Base-by-base conservation (phyloP, 257 asterid species). In the Cordia subcordata region DNA sequence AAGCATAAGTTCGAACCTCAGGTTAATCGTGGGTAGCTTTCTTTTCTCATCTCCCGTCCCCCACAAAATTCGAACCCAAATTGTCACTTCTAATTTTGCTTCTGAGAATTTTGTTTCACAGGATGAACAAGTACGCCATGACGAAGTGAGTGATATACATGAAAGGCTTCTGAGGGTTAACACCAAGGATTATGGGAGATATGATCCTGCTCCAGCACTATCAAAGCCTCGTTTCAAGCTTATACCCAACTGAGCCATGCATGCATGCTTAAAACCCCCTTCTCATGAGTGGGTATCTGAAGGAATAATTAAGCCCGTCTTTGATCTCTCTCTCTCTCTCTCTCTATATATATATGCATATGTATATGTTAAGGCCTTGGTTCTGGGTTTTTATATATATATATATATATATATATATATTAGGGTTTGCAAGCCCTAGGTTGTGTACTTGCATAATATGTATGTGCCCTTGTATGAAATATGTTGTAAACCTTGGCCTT, bases 211-310 rank as follows among this genome's bases (percentile, higher is more conserved):
- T 0, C 97, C 97, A 14, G 69, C 94, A 5, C 42, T 85, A 0
- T 73, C 57, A 38, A 87, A 79, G 68, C 97, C 97, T 66, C 90
- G 83, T 53, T 81, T 83, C 76, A 85, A 85, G 67, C 91, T 76
- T 66, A 85, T 85, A 21, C 96, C 93, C 49, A 83, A 90, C 73
- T 90, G 67, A 83, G 1, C n/a, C n/a, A n/a, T n/a, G n/a, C 35
- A 27, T 3, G 8, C 47, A 42, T 42, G 47, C 47, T 42, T 42
- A 42, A 39, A 39, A 39, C 8, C 15, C 14, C 15, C 2, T 42
- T 42, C 47, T 11, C 3, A 8, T 10, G 47, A 42, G 47, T 42
- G 4, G 47, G 47, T 11, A 42, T 27, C 35, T 27, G 4, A 6
- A 27, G 35, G 35, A 27, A 27, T 27, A 27, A 27, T n/a, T n/a